Evolutionary conservation across 768 basidiomycete species (phyloP).

Genomic region (Russula ochroleuca): DNA sequence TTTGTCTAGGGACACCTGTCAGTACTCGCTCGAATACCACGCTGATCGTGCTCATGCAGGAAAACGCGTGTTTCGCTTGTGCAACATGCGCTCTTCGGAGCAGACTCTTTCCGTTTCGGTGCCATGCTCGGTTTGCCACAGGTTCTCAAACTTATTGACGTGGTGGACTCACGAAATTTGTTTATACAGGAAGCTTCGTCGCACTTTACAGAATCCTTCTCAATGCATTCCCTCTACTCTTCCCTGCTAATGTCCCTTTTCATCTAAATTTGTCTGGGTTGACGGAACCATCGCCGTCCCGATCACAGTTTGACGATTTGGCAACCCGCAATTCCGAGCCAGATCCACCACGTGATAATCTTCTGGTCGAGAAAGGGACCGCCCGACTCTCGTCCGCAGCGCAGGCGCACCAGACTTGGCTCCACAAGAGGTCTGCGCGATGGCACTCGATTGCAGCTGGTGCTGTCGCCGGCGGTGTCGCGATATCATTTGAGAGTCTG

Average conservation of each 20-base stretch:
- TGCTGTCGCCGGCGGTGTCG: conserved; percentile 63
- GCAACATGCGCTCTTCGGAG: conserved; percentile 77
- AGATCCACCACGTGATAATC: conserved; percentile 19
- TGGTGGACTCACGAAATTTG: background rate
- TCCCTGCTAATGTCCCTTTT: conserved; percentile 38
- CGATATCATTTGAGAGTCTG: conserved; percentile 73
- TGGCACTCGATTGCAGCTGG: conserved; percentile 85
- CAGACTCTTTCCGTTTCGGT: conserved; percentile 79
- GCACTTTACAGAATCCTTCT: conserved; percentile 74
- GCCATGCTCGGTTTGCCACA: conserved; percentile 68
- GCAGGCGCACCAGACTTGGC: conserved; percentile 57
- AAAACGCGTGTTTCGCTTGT: conserved; percentile 63
- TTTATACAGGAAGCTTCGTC: conserved; percentile 62
- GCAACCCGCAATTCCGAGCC: conserved; percentile 27
- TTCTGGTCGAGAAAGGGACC: conserved; percentile 30
- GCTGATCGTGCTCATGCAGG: conserved; percentile 37
- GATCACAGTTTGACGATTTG: conserved; percentile 12
- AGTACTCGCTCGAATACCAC: too few species aligned
- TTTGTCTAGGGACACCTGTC: background rate
- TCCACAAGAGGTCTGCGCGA: conserved; percentile 59
- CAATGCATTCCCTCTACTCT: conserved; percentile 69
- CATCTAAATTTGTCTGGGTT: conserved; percentile 19
- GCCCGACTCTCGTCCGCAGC: conserved; percentile 59
- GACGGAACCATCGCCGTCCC: conserved; percentile 7
- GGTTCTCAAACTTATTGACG: background rate